A percentile compares a stretch with the other conserved stretches of the same genome.
These are phyloP conservation scores for Abelmoschus esculentus DNA, from an alignment of 345 rosid genomes.

Conservation along the genomic window DNA sequence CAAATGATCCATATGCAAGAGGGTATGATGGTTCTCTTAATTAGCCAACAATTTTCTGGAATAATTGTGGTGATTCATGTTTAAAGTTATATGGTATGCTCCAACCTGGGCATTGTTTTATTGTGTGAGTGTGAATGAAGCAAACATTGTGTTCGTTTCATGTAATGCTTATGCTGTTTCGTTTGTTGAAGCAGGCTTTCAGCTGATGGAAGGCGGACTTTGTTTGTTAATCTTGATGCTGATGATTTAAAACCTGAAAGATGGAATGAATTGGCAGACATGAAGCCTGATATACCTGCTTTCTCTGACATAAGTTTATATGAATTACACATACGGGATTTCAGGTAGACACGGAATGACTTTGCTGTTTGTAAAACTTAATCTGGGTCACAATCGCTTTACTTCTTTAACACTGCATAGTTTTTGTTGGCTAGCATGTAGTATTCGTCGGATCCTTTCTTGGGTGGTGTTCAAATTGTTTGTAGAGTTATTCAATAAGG, in stretches of 20 bases:
- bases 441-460: not conserved
- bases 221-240: conserved; percentile 58
- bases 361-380: not conserved
- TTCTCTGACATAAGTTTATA: conserved; percentile 73
- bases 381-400: conserved; percentile 5
- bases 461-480: conserved; percentile 7
- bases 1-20: conserved; percentile 94
- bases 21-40: conserved; percentile 50
- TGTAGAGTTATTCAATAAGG: conserved; percentile 5
- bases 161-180: conserved; percentile 19
- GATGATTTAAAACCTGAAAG: conserved; percentile 65
- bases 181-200: conserved; percentile 60
- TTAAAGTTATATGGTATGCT: conserved; percentile 3
- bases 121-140: conserved; percentile 3
- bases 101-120: not conserved
- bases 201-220: conserved; percentile 68
- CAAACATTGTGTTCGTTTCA: not conserved
- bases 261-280: conserved; percentile 68
- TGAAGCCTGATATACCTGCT: conserved; percentile 54
- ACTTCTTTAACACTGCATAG: not conserved
- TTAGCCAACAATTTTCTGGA: conserved; percentile 22
- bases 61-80: conserved; percentile 13
- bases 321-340: conserved; percentile 94
- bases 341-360: conserved; percentile 46
- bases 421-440: not conserved